Percentiles rank a stretch among this genome's conserved stretches.
Evolutionary conservation across 257 asterid species (phyloP).

Genomic region (Solanum pinnatisectum): DNA sequence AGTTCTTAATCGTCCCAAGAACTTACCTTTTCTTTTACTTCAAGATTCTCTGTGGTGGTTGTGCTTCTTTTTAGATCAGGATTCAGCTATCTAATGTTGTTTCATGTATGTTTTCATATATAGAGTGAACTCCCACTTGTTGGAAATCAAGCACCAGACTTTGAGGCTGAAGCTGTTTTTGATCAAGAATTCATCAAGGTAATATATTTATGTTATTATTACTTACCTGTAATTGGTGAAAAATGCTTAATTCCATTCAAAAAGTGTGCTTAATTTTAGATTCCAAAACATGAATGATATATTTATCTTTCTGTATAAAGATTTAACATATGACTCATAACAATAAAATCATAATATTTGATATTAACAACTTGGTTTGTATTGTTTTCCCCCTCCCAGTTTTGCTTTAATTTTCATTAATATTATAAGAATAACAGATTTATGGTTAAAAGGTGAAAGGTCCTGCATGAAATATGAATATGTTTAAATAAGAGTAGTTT

Average conservation of each 20-base stretch:
- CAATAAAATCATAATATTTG: neutral
- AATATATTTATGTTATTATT: neutral
- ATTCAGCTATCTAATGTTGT: neutral
- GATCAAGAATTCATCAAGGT: conserved; percentile 88
- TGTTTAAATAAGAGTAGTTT: neutral
- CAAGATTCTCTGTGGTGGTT: neutral
- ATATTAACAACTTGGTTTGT: neutral
- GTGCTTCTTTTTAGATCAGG: neutral
- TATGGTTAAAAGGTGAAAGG: neutral
- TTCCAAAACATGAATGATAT: neutral
- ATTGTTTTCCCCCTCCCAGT: neutral
- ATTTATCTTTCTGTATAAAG: neutral
- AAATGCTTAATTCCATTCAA: neutral
- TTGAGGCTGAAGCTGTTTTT: conserved; percentile 96
- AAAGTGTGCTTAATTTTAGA: neutral
- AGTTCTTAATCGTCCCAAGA: neutral
- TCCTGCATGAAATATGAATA: neutral
- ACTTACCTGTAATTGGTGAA: neutral
- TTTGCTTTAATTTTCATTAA: neutral
- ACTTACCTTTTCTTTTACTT: neutral
- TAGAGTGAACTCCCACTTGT: conserved; percentile 83
- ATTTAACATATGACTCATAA: neutral
- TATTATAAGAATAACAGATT: neutral
- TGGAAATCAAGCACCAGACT: conserved; percentile 88
- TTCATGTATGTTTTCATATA: neutral